Evolutionary conservation across 371 early-diverging fungal genomes (phyloP).

Genomic region (Apophysomyces ossiformis): DNA sequence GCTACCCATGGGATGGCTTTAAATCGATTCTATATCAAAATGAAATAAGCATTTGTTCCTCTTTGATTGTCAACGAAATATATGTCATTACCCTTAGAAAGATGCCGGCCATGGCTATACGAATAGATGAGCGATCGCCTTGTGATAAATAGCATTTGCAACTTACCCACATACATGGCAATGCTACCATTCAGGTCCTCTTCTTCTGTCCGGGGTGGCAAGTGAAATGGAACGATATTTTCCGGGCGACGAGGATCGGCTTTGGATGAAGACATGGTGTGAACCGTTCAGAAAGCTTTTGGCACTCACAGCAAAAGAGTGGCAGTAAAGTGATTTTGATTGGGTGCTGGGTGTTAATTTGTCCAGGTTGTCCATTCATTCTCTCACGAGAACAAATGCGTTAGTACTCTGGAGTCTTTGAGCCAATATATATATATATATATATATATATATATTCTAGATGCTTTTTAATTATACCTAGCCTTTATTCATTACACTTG

Average conservation of each 20-base stretch:
- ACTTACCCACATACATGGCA: constrained; percentile 48
- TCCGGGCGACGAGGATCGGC: constrained; percentile 50
- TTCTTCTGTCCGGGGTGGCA: constrained; percentile 34
- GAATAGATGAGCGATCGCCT: background rate
- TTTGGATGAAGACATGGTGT: constrained; percentile 42
- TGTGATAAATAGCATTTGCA: background rate
- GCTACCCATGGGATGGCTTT: constrained; percentile 51
- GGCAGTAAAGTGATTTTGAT: too few species aligned
- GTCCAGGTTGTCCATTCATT: too few species aligned
- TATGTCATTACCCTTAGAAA: constrained; percentile 39
- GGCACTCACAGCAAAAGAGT: too few species aligned
- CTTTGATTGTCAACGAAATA: background rate
- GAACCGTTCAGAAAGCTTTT: background rate
- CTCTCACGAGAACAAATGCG: too few species aligned
- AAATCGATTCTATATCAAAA: constrained; percentile 37
- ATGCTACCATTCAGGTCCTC: constrained; percentile 39
- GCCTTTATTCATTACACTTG: too few species aligned
- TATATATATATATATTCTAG: too few species aligned
- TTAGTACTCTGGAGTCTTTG: too few species aligned
- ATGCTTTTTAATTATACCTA: too few species aligned
- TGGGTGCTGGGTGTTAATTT: too few species aligned
- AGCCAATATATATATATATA: too few species aligned
- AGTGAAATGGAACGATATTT: constrained; percentile 47
- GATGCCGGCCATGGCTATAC: constrained; percentile 49
- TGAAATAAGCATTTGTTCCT: background rate